Conservation (phyloP, 345 rosid species). For the Theobroma cacao region DNA sequence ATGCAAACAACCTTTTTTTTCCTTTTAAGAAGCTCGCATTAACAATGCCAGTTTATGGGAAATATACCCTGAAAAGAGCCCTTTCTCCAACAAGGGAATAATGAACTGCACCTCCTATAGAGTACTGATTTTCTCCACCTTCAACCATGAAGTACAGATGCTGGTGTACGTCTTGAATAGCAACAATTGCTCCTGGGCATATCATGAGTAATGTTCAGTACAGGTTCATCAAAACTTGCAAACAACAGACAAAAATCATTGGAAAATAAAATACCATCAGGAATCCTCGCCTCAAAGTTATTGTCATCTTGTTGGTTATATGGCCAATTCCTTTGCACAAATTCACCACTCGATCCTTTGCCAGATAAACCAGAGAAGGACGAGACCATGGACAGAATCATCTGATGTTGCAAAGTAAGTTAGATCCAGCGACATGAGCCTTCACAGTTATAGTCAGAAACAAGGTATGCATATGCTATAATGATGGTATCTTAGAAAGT, state of each 20-base stretch:
- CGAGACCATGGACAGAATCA: conserved; percentile 59
- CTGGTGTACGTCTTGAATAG: conserved; percentile 83
- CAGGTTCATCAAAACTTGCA: conserved; percentile 21
- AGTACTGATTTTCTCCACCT: conserved; percentile 52
- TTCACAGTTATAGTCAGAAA: not conserved
- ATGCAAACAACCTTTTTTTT: not conserved
- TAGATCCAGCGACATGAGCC: conserved; percentile 22
- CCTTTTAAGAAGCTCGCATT: not conserved
- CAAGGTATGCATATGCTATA: not conserved
- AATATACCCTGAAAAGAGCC: conserved; percentile 82
- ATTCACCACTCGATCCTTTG: conserved; percentile 35
- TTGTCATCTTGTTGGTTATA: conserved; percentile 36
- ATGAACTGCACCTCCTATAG: conserved; percentile 64
- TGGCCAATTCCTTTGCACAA: conserved; percentile 31
- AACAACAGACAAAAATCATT: conserved; percentile 8
- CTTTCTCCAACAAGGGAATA: conserved; percentile 83
- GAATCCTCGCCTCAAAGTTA: conserved; percentile 54
- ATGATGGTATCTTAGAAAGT: not conserved
- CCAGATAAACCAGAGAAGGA: conserved; percentile 46
- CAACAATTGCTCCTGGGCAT: conserved; percentile 73
- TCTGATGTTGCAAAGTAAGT: conserved; percentile 42
- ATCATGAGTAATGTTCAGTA: conserved; percentile 14
- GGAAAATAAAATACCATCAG: conserved; percentile 58
- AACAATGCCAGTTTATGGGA: not conserved
- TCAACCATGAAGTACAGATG: conserved; percentile 79